Percentiles rank a stretch among this genome's conserved stretches.
Evolutionary conservation across 352 stramenopile species (phyloP).

Genomic region (Pythium biforme): DNA sequence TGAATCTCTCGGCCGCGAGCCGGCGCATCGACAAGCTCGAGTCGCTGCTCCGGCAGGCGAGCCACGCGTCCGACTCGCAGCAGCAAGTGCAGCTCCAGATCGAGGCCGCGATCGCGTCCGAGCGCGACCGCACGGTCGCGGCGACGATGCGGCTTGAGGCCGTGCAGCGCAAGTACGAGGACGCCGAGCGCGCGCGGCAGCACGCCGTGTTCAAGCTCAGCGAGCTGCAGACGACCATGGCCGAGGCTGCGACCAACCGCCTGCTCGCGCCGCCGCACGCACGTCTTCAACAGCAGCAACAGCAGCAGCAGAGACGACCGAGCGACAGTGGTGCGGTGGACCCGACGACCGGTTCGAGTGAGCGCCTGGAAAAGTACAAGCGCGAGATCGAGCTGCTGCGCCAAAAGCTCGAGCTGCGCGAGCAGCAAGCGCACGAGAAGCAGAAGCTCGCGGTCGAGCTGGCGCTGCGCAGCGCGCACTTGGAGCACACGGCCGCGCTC

Average conservation of each 20-base stretch:
- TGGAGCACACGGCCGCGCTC: slow-evolving; percentile 45
- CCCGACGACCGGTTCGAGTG: slow-evolving; percentile 27
- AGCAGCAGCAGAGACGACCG: not conserved
- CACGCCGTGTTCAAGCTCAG: slow-evolving; percentile 66
- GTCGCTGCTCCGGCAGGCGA: slow-evolving; percentile 30
- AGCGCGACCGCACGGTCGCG: slow-evolving; percentile 37
- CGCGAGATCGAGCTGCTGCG: slow-evolving; percentile 64
- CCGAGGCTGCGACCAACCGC: slow-evolving; percentile 23
- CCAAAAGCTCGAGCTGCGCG: slow-evolving; percentile 48
- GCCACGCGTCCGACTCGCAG: slow-evolving; percentile 24
- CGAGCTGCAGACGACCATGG: slow-evolving; percentile 44
- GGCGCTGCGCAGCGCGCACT: slow-evolving; percentile 41
- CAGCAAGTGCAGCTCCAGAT: slow-evolving; percentile 11
- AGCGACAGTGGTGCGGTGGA: slow-evolving; percentile 10
- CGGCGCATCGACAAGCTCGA: slow-evolving; percentile 44
- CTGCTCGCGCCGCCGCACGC: slow-evolving; percentile 15
- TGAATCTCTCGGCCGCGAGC: slow-evolving; percentile 28
- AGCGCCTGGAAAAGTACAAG: slow-evolving; percentile 64
- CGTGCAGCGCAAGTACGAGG: slow-evolving; percentile 44
- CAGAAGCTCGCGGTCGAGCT: slow-evolving; percentile 54
- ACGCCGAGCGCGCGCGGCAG: slow-evolving; percentile 54
- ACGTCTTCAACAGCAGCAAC: not conserved
- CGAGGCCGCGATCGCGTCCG: slow-evolving; percentile 25
- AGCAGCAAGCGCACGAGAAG: slow-evolving; percentile 50
- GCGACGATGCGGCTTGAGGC: slow-evolving; percentile 39